These are phyloP conservation scores for Onygenales sp. DNA, from an alignment of 2,329 filamentous ascomycete genomes.

Conservation along the genomic window DNA sequence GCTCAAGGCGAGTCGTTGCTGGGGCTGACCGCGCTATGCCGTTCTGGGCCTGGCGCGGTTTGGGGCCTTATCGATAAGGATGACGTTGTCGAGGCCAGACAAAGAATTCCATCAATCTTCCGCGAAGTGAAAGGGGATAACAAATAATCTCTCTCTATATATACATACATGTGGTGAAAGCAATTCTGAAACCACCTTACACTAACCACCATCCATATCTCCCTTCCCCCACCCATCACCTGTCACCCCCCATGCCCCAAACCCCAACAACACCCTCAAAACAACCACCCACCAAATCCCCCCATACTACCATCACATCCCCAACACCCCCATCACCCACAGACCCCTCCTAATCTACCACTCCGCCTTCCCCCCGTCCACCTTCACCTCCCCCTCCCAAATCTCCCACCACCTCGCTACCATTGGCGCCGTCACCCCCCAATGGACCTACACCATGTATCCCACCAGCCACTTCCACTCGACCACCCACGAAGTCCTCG, in stretches of 20 bases:
- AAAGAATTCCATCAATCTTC: background rate
- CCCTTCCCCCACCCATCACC: conserved; percentile 42
- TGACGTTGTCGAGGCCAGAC: background rate
- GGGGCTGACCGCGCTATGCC: background rate
- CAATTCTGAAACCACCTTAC: background rate
- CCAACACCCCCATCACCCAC: conserved; percentile 56
- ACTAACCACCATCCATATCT: conserved; percentile 24
- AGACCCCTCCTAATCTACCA: conserved; percentile 61
- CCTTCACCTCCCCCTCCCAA: conserved; percentile 31
- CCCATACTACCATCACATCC: conserved; percentile 45
- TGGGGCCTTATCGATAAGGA: conserved; percentile 1
- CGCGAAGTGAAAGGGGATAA: background rate
- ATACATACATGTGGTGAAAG: background rate
- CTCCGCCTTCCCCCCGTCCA: conserved; percentile 40
- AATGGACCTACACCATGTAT: conserved; percentile 65
- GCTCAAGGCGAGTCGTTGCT: background rate
- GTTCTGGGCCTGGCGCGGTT: background rate
- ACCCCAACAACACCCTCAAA: conserved; percentile 48
- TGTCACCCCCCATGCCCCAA: conserved; percentile 54
- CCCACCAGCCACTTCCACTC: conserved; percentile 56
- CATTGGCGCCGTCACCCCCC: conserved; percentile 48
- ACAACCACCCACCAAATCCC: conserved; percentile 54
- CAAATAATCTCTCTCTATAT: background rate
- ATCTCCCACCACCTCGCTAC: conserved; percentile 49
- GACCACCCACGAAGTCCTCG: conserved; percentile 58